Evolutionary conservation across 805 yeast species (phyloP).

Genomic region (Pichia rugopelliculosa): DNA sequence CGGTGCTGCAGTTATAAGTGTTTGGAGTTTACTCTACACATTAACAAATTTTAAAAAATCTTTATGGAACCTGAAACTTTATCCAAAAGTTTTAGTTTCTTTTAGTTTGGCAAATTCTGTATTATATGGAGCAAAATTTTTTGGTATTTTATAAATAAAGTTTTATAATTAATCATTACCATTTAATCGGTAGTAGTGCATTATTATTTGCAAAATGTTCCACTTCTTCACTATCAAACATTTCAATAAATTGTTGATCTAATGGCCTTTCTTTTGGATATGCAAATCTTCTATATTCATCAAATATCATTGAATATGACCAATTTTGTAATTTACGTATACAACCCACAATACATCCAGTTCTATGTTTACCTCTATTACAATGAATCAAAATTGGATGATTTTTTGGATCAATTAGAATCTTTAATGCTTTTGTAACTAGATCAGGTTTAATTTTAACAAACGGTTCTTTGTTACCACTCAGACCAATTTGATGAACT

Average conservation of each 20-base stretch:
- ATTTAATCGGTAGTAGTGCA: slow-evolving; percentile 59
- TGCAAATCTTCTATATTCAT: slow-evolving; percentile 91
- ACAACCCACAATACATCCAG: slow-evolving; percentile 95
- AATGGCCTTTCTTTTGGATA: slow-evolving; percentile 91
- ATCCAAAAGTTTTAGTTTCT: slow-evolving; percentile 53
- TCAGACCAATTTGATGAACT: slow-evolving; percentile 82
- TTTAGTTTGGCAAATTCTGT: slow-evolving; percentile 57
- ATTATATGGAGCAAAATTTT: slow-evolving; percentile 53
- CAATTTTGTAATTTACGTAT: slow-evolving; percentile 82
- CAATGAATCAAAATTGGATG: slow-evolving; percentile 93
- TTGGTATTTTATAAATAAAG: background rate
- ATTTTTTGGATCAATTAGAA: slow-evolving; percentile 75
- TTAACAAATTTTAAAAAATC: slow-evolving; percentile 63
- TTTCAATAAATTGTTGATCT: slow-evolving; percentile 92
- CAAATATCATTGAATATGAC: slow-evolving; percentile 91
- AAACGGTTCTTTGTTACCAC: slow-evolving; percentile 94
- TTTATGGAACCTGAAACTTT: slow-evolving; percentile 45
- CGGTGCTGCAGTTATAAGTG: slow-evolving; percentile 74
- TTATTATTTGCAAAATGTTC: slow-evolving; percentile 42
- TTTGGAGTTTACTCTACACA: slow-evolving; percentile 74
- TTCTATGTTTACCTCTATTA: slow-evolving; percentile 93
- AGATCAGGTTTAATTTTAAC: slow-evolving; percentile 61
- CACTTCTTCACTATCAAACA: slow-evolving; percentile 67
- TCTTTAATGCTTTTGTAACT: slow-evolving; percentile 72
- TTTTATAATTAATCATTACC: slow-evolving; percentile 34